Base-by-base conservation (phyloP, 352 stramenopile genomes). In the Pythium brassicae region DNA sequence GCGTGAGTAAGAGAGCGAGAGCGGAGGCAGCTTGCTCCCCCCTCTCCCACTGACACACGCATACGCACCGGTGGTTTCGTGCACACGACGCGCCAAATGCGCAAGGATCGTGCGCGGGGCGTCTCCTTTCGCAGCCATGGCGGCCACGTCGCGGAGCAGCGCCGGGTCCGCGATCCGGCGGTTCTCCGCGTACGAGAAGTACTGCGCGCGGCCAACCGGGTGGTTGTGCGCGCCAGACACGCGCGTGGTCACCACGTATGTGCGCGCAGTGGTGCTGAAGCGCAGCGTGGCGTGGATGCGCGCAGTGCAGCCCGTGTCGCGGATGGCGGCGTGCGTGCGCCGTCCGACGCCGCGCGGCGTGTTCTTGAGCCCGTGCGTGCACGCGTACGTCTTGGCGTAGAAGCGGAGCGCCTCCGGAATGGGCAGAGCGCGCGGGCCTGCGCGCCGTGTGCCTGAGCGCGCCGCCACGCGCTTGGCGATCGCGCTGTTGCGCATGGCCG, bases 111-210 rank as follows among this genome's bases (percentile, higher is more conserved):
- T 26, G 9, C 26, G 26, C 14, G 46, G 25, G 1, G 26, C 10
- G 0, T 23, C 46, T 3, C 46, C 46, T 5, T 15, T 12, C 46
- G 46, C 46, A 9, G 7, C 15, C 46, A 51, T 37, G 14, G 10
- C 26, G 6, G 26, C 15, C 11, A 55, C 6, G 7, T 32, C 22
- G n/a, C 34, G 32, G 20, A 55, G 49, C 49, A 45, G 20, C 29
- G 34, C 49, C 10, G 49, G 34, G 32, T 55, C 49, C 32, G 32
- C 39, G 49, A 55, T 46, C 19, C 49, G 49, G 7, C 34, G 49
- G 32, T 55, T 47, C 35, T 60, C 54, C 5, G 46, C 25, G 45
- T 60, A 60, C 54, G 29, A 40, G 27, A 48, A 37, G 35, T 60
- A 60, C 45, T 48, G 54, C 32, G 34, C 54, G 23, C 26, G 32